phyloP scores from a whole-genome alignment of 106 monocot genomes.

The Apostasia ramifera region DNA sequence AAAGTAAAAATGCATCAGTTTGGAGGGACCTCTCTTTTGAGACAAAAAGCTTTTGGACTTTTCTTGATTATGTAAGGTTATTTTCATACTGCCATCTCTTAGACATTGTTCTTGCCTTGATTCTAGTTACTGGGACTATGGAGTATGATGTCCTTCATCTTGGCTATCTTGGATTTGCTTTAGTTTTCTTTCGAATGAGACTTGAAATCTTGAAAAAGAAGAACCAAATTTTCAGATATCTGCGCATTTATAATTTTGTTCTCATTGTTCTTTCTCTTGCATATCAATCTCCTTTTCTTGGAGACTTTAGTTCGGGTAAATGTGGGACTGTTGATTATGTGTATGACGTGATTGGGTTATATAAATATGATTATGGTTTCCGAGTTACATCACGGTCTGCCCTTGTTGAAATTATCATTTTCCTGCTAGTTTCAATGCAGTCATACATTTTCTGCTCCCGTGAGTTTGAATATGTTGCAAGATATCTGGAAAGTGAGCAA shows the following conservation, averaged over 20 bases:
- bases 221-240: slow-evolving; percentile 80
- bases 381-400: slow-evolving; percentile 90
- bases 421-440: slow-evolving; percentile 85
- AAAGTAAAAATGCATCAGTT: slow-evolving; percentile 60
- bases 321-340: slow-evolving; percentile 71
- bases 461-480: slow-evolving; percentile 88
- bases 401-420: slow-evolving; percentile 95
- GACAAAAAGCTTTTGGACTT: slow-evolving; percentile 95
- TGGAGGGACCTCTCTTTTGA: slow-evolving; percentile 97
- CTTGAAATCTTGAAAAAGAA: slow-evolving; percentile 91
- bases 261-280: slow-evolving; percentile 92
- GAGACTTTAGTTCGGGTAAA: slow-evolving; percentile 59
- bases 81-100: slow-evolving; percentile 87
- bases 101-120: slow-evolving; percentile 86
- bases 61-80: slow-evolving; percentile 80
- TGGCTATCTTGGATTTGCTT: slow-evolving; percentile 91
- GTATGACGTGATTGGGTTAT: slow-evolving; percentile 92
- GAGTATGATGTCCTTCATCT: slow-evolving; percentile 97
- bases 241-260: slow-evolving; percentile 90
- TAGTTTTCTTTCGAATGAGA: slow-evolving; percentile 91
- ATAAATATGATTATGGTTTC: slow-evolving; percentile 98
- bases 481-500: slow-evolving; percentile 91
- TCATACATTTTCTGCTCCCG: slow-evolving; percentile 85
- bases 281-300: slow-evolving; percentile 93
- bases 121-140: slow-evolving; percentile 87